phyloP scores from a whole-genome alignment of 2,329 filamentous ascomycete species.

The Aspergillus jensenii region DNA sequence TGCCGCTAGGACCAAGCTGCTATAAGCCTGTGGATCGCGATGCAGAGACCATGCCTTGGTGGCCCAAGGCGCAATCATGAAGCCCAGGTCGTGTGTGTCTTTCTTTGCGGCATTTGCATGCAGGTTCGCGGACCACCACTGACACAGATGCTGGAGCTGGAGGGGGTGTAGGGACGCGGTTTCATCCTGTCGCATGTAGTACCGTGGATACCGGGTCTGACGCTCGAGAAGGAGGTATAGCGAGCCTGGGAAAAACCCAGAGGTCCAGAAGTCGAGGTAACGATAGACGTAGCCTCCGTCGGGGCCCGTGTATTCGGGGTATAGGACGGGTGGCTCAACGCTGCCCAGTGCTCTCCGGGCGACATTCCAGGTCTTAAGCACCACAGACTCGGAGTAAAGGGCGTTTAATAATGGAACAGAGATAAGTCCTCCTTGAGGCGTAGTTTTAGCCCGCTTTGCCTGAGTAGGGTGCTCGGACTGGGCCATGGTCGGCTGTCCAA shows the following conservation, averaged over 20 bases:
- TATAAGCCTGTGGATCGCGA: constrained; percentile 35
- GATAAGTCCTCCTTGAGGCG: not conserved
- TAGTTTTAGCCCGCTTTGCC: not conserved
- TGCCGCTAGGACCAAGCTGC: constrained; percentile 33
- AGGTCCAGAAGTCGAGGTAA: constrained; percentile 48
- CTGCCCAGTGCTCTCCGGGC: constrained; percentile 15
- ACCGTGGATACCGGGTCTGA: constrained; percentile 32
- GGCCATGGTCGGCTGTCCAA: too few relatives aligned
- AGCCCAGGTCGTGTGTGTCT: constrained; percentile 57
- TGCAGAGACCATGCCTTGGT: constrained; percentile 50
- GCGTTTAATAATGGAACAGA: not conserved
- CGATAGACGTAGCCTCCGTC: constrained; percentile 40
- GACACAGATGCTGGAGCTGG: constrained; percentile 28
- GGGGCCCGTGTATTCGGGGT: constrained; percentile 19
- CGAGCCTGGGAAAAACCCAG: constrained; percentile 50
- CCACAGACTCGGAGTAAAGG: constrained; percentile 19
- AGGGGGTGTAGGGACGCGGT: constrained; percentile 10
- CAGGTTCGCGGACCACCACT: constrained; percentile 45
- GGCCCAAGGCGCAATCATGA: constrained; percentile 53
- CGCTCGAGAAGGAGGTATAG: constrained; percentile 42
- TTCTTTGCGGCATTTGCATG: constrained; percentile 43
- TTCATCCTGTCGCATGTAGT: constrained; percentile 1
- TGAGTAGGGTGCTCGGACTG: not conserved
- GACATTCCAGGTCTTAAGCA: constrained; percentile 24
- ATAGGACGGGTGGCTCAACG: constrained; percentile 10